Base-by-base conservation (phyloP, 192 early-diverging fungal species). In the Nowakowskiella sp. region DNA sequence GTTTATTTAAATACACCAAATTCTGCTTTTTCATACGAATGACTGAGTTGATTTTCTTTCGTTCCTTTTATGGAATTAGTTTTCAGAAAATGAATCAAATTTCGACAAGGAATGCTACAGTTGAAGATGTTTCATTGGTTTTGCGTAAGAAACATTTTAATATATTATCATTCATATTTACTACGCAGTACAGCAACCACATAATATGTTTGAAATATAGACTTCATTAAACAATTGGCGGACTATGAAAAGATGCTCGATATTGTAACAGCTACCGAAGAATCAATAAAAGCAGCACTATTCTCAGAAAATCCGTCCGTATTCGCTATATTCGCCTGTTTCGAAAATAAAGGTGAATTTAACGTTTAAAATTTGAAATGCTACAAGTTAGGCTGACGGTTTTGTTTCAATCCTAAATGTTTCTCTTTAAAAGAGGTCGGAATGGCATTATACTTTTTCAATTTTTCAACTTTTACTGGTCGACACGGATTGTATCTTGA, bases 401-500 rank as follows among this genome's bases (percentile, higher is more conserved):
- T 0, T 51, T 47, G 19, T 39, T 39, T 13, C 36, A 39, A 39
- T 13, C 19, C 19, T 39, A 39, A 19, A 39, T 39, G 19, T 13
- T 19, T 19, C 13, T 39, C 13, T 25, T 31, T 0, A 68, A 47
- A 62, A 68, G 51, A 81, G 16, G 84, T 80, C 0, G 91, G 87
- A 1, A 78, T 94, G 58, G 86, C 89, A 4, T 70, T 94, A 44
- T 94, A 81, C 55, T 94, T 90, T 56, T 75, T 77, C 65, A 94
- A 89, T 69, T 94, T 85, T 56, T 82, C 77, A 16, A 87, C 87
- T 0, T 89, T 83, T 51, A 44, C 52, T 31, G 87, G 78, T 0
- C 54, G 66, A 22, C 87, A 85, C 0, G 91, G 89, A 6, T 64
- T 94, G 19, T 91, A 94, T 60, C 70, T 94, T 5, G 91, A 91